Evolutionary conservation across 1,284 basidiomycete species (phyloP).

Genomic region (Moesziomyces sp.): DNA sequence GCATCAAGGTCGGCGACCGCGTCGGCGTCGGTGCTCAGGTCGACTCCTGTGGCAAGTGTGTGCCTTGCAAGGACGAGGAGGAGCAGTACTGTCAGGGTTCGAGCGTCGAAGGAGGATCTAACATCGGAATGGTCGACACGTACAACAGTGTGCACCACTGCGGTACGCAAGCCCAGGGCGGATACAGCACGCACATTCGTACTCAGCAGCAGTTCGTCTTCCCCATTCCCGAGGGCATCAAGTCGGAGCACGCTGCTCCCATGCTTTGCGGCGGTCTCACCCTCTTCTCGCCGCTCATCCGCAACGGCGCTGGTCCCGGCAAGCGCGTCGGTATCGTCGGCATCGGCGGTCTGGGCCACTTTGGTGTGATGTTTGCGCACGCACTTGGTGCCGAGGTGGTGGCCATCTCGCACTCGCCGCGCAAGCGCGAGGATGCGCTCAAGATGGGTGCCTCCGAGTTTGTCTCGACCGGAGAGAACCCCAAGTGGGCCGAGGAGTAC

Average conservation of each 20-base stretch:
- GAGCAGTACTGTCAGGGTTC: constrained; percentile 62
- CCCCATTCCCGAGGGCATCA: constrained; percentile 75
- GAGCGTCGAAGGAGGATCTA: constrained; percentile 37
- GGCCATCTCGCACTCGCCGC: constrained; percentile 76
- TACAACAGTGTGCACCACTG: constrained; percentile 72
- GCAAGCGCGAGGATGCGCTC: constrained; percentile 76
- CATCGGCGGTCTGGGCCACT: constrained; percentile 66
- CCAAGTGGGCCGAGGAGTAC: constrained; percentile 59
- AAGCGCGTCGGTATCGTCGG: constrained; percentile 78
- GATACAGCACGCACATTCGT: constrained; percentile 77
- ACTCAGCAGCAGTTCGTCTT: constrained; percentile 78
- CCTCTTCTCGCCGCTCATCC: constrained; percentile 75
- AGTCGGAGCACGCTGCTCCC: constrained; percentile 72
- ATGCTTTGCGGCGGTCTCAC: constrained; percentile 76
- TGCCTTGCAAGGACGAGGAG: constrained; percentile 71
- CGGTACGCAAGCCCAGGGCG: constrained; percentile 72
- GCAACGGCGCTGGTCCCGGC: constrained; percentile 75
- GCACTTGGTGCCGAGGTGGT: constrained; percentile 76
- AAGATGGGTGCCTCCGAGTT: constrained; percentile 74
- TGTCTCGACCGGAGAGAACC: constrained; percentile 61
- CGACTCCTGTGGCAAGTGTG: constrained; percentile 67
- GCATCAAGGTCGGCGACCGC: constrained; percentile 75
- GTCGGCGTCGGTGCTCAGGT: constrained; percentile 77
- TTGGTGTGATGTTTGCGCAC: constrained; percentile 73
- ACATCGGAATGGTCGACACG: constrained; percentile 59